Base-by-base conservation (phyloP, 2,329 filamentous ascomycete genomes). In the Fusarium brachygibbosum region DNA sequence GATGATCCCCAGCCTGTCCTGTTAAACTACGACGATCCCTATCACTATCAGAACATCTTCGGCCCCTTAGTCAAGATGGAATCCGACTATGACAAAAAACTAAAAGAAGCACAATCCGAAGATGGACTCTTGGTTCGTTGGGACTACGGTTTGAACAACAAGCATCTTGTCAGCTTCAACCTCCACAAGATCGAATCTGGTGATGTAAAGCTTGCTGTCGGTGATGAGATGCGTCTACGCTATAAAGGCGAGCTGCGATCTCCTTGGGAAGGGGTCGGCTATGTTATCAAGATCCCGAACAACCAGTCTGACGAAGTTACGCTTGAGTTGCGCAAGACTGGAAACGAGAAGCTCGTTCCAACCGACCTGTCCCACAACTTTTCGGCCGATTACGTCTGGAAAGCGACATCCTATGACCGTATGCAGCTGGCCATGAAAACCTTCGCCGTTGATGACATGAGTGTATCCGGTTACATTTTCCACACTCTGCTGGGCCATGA, bases 371-470 rank as follows among this genome's bases (percentile, higher is more conserved):
- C 95, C 1, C 93, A 97, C 81, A 97, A 98, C 80, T 99, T 99
- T 81, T 97, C 94, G 17, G 96, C 95, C 70, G 96, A 99, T 79
- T 99, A 99, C 76, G 96, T 99, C 58, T 99, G 96, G 96, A 99
- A 99, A 79, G 96, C 97, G 16, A 99, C 97, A 1, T 98, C 95
- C 0, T 99, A 99, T 78, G 96, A 99, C 77, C 94, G 96, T 68
- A 99, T 99, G 96, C 96, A 99, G 80, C 89, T 94, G 71, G 97
- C 96, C 56, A 98, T 99, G 95, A 98, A 98, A 85, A 98, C 93
- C 0, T 99, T 99, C 78, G 96, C 96, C 8, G 90, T 98, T 44
- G 95, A 99, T 74, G 96, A 99, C 80, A 93, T 97, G 91, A 98
- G 94, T 76, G 95, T 99, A 42, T 98, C 96, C 23, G 96, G 96